Evolutionary conservation across 768 basidiomycete genomes (phyloP).

Genomic region (Russula foetens): DNA sequence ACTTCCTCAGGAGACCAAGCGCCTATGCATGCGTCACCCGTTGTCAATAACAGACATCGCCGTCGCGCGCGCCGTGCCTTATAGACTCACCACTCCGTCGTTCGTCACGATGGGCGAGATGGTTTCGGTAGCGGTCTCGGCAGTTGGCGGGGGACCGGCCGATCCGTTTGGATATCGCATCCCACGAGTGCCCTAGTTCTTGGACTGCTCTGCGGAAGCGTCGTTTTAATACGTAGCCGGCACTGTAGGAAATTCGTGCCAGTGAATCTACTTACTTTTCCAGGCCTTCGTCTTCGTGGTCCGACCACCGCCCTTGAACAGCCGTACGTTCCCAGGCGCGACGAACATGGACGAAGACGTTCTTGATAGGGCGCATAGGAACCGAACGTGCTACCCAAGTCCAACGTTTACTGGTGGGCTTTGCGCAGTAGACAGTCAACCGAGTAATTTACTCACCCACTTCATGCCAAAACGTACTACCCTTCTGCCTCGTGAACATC

Average conservation of each 20-base stretch:
- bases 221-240: neutral
- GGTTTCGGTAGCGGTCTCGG: slow-evolving; percentile 3
- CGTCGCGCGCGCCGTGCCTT: no score
- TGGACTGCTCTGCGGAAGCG: neutral
- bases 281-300: neutral
- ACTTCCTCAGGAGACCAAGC: neutral
- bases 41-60: neutral
- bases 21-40: neutral
- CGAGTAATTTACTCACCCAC: neutral
- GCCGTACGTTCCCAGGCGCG: slow-evolving; percentile 4
- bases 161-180: neutral
- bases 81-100: neutral
- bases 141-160: neutral
- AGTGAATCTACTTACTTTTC: neutral
- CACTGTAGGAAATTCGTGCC: neutral
- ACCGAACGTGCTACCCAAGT: slow-evolving; percentile 1
- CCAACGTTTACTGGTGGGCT: neutral
- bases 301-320: neutral
- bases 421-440: neutral
- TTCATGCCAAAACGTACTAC: neutral
- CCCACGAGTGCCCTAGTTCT: slow-evolving; percentile 2
- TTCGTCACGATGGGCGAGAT: neutral
- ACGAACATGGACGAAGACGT: slow-evolving; percentile 8
- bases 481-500: slow-evolving; percentile 4
- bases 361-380: slow-evolving; percentile 5